A percentile compares a stretch with the other conserved stretches of the same genome.
phyloP scores from a whole-genome alignment of 2,329 filamentous ascomycete genomes.

The Aspergillus sp. region DNA sequence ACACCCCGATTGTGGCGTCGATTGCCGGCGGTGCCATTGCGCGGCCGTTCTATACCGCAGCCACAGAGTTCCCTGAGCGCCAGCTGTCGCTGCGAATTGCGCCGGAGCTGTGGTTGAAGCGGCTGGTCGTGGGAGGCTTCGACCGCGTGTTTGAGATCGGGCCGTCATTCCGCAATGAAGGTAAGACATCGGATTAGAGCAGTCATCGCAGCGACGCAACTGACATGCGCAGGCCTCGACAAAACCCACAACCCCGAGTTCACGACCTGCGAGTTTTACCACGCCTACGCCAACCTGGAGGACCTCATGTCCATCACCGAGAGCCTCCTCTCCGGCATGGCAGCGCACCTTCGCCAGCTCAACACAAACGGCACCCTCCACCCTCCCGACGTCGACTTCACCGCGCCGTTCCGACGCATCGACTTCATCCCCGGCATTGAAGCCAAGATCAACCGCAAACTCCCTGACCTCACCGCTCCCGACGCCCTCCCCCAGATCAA shows the following conservation, averaged over 20 bases:
- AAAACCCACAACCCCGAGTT: slow-evolving; percentile 95
- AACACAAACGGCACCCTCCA: slow-evolving; percentile 44
- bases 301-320: slow-evolving; percentile 76
- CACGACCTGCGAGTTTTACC: slow-evolving; percentile 96
- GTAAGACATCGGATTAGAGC: slow-evolving; percentile 34
- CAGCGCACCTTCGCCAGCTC: slow-evolving; percentile 48
- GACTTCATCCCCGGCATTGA: slow-evolving; percentile 83
- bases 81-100: slow-evolving; percentile 80
- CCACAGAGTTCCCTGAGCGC: slow-evolving; percentile 71
- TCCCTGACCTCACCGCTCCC: slow-evolving; percentile 60
- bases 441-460: slow-evolving; percentile 57
- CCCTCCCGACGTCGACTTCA: slow-evolving; percentile 56
- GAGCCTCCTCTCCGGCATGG: slow-evolving; percentile 62
- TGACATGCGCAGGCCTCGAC: slow-evolving; percentile 57
- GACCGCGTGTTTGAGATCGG: slow-evolving; percentile 92
- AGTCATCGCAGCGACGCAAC: background rate
- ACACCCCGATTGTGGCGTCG: slow-evolving; percentile 81
- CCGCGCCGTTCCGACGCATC: slow-evolving; percentile 59
- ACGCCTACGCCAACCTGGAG: slow-evolving; percentile 73
- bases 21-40: slow-evolving; percentile 84
- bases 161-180: slow-evolving; percentile 88
- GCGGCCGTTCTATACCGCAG: slow-evolving; percentile 76
- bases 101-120: slow-evolving; percentile 92
- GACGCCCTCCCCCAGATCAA: slow-evolving; percentile 60
- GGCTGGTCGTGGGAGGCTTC: slow-evolving; percentile 83